phyloP scores from a whole-genome alignment of 257 asterid species.

The Salvia splendens region DNA sequence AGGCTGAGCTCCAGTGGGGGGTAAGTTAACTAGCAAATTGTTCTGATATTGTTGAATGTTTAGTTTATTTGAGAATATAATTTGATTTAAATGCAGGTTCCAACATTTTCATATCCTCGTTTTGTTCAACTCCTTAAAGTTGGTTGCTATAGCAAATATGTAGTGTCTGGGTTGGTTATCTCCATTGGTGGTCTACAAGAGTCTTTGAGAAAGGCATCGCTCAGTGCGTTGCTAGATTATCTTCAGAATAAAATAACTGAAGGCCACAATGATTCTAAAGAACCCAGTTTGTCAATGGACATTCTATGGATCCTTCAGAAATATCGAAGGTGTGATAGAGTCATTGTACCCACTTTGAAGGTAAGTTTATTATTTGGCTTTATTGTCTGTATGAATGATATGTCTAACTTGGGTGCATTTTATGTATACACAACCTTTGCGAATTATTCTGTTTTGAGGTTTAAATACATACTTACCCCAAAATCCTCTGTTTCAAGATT shows the following conservation, averaged over 20 bases:
- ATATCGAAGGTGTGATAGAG: constrained; percentile 77
- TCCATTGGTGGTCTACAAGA: constrained; percentile 95
- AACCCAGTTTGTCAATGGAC: constrained; percentile 57
- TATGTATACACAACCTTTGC: background rate
- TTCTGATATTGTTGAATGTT: constrained; percentile 22
- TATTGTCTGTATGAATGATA: constrained; percentile 15
- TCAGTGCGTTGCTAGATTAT: constrained; percentile 72
- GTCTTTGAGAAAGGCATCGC: constrained; percentile 75
- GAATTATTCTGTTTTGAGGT: constrained; percentile 7
- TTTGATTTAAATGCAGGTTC: constrained; percentile 64
- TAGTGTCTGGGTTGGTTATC: constrained; percentile 78
- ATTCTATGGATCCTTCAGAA: constrained; percentile 81
- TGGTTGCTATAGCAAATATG: constrained; percentile 69
- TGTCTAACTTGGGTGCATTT: background rate
- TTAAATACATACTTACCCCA: background rate
- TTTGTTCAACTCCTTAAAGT: constrained; percentile 75
- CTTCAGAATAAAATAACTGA: constrained; percentile 54
- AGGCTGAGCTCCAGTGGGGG: constrained; percentile 68
- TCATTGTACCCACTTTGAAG: constrained; percentile 78
- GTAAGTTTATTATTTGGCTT: constrained; percentile 41
- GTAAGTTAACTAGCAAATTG: constrained; percentile 49
- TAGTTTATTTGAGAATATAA: constrained; percentile 23
- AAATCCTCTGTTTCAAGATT: background rate
- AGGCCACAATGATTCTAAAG: constrained; percentile 46
- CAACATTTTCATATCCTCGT: constrained; percentile 70